Evolutionary conservation across 345 rosid genomes (phyloP), one percentile per base, ranked within the genome.

Genomic region (Eucalyptus microcorys): DNA sequence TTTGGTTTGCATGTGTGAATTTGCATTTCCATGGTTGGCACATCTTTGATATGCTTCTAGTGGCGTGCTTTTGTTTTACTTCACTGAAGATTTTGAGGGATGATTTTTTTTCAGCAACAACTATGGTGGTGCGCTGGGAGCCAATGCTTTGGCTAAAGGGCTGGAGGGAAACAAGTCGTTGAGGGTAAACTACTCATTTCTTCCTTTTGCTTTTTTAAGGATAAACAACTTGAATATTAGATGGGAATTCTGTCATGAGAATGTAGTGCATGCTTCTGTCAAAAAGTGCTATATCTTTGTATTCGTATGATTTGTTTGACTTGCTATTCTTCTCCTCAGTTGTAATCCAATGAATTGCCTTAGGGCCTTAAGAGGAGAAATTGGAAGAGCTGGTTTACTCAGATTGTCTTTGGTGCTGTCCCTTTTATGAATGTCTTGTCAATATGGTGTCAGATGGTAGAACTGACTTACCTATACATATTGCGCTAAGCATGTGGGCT

Each of bases 71-170:
- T 37, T 32, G 22, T 68, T 86, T 30, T 49, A 61, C 49, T 71
- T 86, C 27, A 84, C 15, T 86, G 42, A 71, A 71, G 81, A 71
- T 71, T 43, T 53, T 88, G 24, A 61, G 79, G 26, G 89, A 49
- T 92, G 89, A 49, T 92, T 85, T 87, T 92, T 85, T 90, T 89
- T 61, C 90, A 97, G 99, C 93, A 98, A 98, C 93, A 97, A 97
- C 90, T 97, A 97, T 87, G 99, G 99, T 87, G 99, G 99, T 89
- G 95, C 99, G 86, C 89, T 97, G 91, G 99, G 99, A 91, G 98
- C 97, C 89, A 96, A 97, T 93, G 97, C 98, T 90, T 94, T 97
- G 92, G 94, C 98, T 76, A 97, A 96, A 94, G 99, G 99, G 80
- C 94, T 97, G 68, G 97, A 95, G 94, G 95, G 95, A 90, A 96